A percentile compares a stretch with the other conserved stretches of the same genome.
These are phyloP conservation scores for Exophiala sp. DNA, from an alignment of 2,329 filamentous ascomycete species.

Conservation along the genomic window DNA sequence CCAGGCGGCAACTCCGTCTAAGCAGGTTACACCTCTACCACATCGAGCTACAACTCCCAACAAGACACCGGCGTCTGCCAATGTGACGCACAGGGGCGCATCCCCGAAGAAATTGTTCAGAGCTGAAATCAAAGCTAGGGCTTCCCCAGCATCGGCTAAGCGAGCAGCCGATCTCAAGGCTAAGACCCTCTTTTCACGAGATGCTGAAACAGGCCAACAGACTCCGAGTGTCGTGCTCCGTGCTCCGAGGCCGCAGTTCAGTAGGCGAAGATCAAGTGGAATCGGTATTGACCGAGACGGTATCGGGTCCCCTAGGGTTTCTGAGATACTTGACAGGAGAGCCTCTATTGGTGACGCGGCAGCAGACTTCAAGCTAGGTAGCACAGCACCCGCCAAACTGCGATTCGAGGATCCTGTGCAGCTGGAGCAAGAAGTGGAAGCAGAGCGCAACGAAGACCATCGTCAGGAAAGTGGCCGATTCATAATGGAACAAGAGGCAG, in stretches of 20 bases:
- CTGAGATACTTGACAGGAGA: constrained; percentile 67
- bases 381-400: constrained; percentile 44
- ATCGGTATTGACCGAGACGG: constrained; percentile 67
- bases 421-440: constrained; percentile 62
- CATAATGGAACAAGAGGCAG: constrained; percentile 53
- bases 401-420: constrained; percentile 64
- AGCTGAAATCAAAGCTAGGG: constrained; percentile 40
- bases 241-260: constrained; percentile 43
- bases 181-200: constrained; percentile 53
- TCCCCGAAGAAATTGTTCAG: constrained; percentile 51
- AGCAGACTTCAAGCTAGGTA: constrained; percentile 58
- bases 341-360: constrained; percentile 68
- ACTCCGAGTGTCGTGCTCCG: constrained; percentile 65
- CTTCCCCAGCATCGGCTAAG: constrained; percentile 30
- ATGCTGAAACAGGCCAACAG: constrained; percentile 52
- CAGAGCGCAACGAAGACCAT: constrained; percentile 59
- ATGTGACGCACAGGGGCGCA: constrained; percentile 43
- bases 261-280: constrained; percentile 58
- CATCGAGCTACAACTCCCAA: constrained; percentile 47
- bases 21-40: constrained; percentile 44
- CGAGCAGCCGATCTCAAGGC: constrained; percentile 33
- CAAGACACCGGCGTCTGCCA: constrained; percentile 48
- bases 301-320: constrained; percentile 70
- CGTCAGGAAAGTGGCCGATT: constrained; percentile 59
- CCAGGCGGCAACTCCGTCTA: constrained; percentile 37